phyloP scores from a whole-genome alignment of 257 asterid species.

The Nicotiana tabacum region DNA sequence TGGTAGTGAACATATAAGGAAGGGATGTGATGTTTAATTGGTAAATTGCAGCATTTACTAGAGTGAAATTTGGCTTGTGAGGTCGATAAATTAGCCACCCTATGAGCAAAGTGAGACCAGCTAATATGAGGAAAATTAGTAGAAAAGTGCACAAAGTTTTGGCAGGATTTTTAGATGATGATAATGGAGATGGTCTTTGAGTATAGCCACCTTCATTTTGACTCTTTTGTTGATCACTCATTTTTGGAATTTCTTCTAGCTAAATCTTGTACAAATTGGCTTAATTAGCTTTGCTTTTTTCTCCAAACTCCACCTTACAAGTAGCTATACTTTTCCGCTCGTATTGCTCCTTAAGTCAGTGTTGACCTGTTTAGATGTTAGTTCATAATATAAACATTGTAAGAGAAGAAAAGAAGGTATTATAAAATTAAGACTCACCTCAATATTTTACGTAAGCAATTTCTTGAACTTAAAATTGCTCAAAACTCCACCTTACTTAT shows the following conservation, averaged over 20 bases:
- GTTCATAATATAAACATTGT: neutral
- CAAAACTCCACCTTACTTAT: no score
- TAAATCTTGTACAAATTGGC: neutral
- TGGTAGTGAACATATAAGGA: constrained; percentile 37
- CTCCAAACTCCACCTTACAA: neutral
- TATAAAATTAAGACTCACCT: neutral
- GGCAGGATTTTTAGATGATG: neutral
- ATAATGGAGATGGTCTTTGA: neutral
- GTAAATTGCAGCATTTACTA: constrained; percentile 46
- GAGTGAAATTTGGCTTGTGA: constrained; percentile 45
- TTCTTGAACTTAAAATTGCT: neutral
- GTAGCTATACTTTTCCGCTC: no score
- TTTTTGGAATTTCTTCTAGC: neutral
- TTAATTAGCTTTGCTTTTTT: neutral
- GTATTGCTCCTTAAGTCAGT: neutral
- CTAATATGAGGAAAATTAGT: constrained; percentile 27
- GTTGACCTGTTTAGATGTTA: neutral
- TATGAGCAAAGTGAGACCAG: constrained; percentile 38
- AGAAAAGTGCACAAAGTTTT: constrained; percentile 23
- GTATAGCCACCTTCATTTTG: neutral
- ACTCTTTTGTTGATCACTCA: neutral
- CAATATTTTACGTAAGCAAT: neutral
- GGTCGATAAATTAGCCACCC: constrained; percentile 59
- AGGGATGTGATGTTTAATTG: constrained; percentile 41
- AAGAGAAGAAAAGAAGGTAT: neutral